phyloP scores from a whole-genome alignment of 2,329 filamentous ascomycete genomes.

The Cadophora luteo-olivacea region DNA sequence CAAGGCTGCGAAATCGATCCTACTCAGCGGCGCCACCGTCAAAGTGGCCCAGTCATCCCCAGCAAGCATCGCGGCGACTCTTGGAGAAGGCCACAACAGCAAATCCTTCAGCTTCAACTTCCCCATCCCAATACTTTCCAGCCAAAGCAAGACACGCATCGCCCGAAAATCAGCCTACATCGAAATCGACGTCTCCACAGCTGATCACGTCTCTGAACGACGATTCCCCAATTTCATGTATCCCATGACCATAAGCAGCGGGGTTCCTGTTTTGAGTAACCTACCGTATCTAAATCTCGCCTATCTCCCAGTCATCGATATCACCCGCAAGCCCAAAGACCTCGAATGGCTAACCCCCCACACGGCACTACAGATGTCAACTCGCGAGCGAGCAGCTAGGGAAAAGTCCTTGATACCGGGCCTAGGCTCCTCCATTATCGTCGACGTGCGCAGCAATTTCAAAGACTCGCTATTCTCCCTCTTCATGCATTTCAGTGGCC shows the following conservation, averaged over 20 bases:
- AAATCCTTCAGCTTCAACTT: constrained; percentile 12
- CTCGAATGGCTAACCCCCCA: constrained; percentile 18
- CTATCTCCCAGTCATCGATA: constrained; percentile 21
- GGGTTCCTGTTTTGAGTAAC: constrained; percentile 14
- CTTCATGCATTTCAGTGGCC: constrained; percentile 15
- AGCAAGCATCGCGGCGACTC: neutral
- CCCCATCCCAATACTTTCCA: constrained; percentile 14
- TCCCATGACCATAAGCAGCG: neutral
- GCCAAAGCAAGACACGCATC: constrained; percentile 13
- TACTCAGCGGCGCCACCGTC: constrained; percentile 12
- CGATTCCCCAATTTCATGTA: constrained; percentile 9
- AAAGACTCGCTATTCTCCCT: constrained; percentile 15
- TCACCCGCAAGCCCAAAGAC: neutral
- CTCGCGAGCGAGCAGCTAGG: constrained; percentile 9
- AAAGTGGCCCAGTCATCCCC: constrained; percentile 2
- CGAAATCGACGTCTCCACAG: constrained; percentile 20
- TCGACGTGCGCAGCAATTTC: constrained; percentile 12
- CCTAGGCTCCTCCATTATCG: neutral
- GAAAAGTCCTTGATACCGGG: neutral
- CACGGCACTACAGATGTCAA: neutral
- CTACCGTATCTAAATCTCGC: constrained; percentile 20
- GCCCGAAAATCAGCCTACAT: constrained; percentile 23
- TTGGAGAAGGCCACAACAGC: neutral
- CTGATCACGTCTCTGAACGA: neutral
- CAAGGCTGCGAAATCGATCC: neutral